Percentiles rank a stretch among this genome's conserved stretches.
phyloP scores from a whole-genome alignment of 2,329 filamentous ascomycete species.

The Cladosporium sp. region DNA sequence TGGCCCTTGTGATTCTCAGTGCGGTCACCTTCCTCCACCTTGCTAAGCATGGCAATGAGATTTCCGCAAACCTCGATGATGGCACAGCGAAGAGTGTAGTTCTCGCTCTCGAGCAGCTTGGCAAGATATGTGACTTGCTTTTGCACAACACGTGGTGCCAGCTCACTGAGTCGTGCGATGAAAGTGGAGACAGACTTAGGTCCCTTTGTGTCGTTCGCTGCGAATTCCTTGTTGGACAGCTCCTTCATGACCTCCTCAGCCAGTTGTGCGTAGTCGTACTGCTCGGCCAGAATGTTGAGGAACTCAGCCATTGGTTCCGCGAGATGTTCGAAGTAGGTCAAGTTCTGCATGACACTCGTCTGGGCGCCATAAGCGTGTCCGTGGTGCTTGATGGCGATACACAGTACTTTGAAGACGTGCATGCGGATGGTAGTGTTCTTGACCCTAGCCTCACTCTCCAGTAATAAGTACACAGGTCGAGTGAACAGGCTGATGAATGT shows the following conservation, averaged over 20 bases:
- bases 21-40: constrained; percentile 74
- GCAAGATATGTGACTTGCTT: constrained; percentile 96
- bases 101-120: constrained; percentile 95
- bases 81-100: constrained; percentile 89
- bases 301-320: constrained; percentile 99
- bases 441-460: constrained; percentile 90
- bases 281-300: constrained; percentile 89
- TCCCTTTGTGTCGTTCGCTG: constrained; percentile 90
- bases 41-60: constrained; percentile 85
- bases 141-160: constrained; percentile 87
- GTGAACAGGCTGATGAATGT: constrained; percentile 93
- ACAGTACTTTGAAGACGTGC: constrained; percentile 96
- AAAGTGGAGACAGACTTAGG: constrained; percentile 96
- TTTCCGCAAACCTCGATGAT: constrained; percentile 98
- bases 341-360: constrained; percentile 94
- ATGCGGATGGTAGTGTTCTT: constrained; percentile 89
- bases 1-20: constrained; percentile 93
- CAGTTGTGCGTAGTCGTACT: constrained; percentile 96
- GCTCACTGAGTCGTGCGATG: constrained; percentile 87
- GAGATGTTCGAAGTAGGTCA: constrained; percentile 98
- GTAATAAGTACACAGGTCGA: constrained; percentile 85
- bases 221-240: constrained; percentile 96
- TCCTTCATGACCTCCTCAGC: constrained; percentile 92
- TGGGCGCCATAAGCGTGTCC: constrained; percentile 95
- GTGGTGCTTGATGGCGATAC: constrained; percentile 95